Conservation (phyloP, 176 grass and related monocot genomes). For the Tillandsia leiboldiana region DNA sequence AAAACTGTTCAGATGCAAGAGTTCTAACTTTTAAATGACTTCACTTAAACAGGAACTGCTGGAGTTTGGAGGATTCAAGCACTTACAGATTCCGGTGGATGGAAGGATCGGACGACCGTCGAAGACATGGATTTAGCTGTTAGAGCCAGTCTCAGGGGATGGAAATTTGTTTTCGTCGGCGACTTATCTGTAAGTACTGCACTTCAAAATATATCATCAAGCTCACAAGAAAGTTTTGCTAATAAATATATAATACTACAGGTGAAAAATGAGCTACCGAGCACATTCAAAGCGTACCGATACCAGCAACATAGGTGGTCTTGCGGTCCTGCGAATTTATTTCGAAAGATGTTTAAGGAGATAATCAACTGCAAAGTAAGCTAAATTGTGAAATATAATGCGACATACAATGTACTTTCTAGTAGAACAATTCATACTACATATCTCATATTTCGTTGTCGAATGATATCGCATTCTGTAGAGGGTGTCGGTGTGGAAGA, state of each 20-base stretch:
- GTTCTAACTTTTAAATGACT: not conserved
- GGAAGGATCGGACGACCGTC: slow-evolving; percentile 87
- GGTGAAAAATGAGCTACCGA: slow-evolving; percentile 74
- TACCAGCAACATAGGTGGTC: slow-evolving; percentile 89
- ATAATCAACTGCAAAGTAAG: slow-evolving; percentile 32
- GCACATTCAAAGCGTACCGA: slow-evolving; percentile 53
- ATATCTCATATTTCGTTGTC: not conserved
- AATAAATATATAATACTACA: not conserved
- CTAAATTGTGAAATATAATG: not conserved
- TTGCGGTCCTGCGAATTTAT: slow-evolving; percentile 61
- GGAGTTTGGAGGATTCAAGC: slow-evolving; percentile 68
- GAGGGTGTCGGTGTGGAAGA: slow-evolving; percentile 68
- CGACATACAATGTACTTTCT: slow-evolving; percentile 1
- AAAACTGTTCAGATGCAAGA: not conserved
- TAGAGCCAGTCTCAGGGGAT: slow-evolving; percentile 53
- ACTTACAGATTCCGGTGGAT: slow-evolving; percentile 54
- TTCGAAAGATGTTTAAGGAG: slow-evolving; percentile 69
- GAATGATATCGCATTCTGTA: slow-evolving; percentile 3
- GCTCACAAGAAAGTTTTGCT: not conserved
- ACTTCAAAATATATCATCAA: not conserved
- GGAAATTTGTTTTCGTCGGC: slow-evolving; percentile 59
- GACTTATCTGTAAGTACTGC: slow-evolving; percentile 32
- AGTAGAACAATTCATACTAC: not conserved
- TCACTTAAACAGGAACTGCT: slow-evolving; percentile 29
- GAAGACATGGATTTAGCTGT: slow-evolving; percentile 97